These are phyloP conservation scores for Circinella umbellata DNA, from an alignment of 371 early-diverging fungal genomes.

Conservation along the genomic window DNA sequence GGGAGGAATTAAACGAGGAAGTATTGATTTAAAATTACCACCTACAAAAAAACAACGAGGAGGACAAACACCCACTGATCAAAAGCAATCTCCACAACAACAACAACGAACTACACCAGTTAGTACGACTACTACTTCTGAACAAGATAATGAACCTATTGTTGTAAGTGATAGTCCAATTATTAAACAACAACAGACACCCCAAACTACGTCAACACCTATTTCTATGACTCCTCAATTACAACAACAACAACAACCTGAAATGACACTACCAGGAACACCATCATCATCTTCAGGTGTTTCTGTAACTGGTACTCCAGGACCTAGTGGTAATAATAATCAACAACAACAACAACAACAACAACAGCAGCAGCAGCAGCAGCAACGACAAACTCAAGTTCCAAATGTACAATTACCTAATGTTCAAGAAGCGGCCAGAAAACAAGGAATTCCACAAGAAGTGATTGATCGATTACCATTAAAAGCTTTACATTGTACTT, in stretches of 20 bases:
- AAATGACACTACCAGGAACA: slow-evolving; percentile 4
- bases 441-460: slow-evolving; percentile 37
- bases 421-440: slow-evolving; percentile 38
- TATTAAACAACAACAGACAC: not conserved
- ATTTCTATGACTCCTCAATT: not conserved
- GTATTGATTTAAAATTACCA: slow-evolving; percentile 51
- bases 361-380: too few relatives aligned
- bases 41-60: slow-evolving; percentile 41
- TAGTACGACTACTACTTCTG: too few relatives aligned
- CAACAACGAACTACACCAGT: slow-evolving; percentile 8
- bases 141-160: slow-evolving; percentile 4
- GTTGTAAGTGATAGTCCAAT: not conserved
- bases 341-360: too few relatives aligned
- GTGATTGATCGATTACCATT: slow-evolving; percentile 36
- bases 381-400: not conserved
- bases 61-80: slow-evolving; percentile 13
- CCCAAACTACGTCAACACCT: not conserved
- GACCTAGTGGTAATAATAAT: too few relatives aligned
- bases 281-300: not conserved
- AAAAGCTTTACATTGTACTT: slow-evolving; percentile 39
- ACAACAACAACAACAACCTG: too few relatives aligned
- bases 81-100: slow-evolving; percentile 8
- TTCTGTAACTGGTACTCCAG: too few relatives aligned
- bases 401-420: slow-evolving; percentile 23
- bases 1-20: slow-evolving; percentile 38